phyloP scores from a whole-genome alignment of 1,284 basidiomycete genomes.

The Puccinia polysora region DNA sequence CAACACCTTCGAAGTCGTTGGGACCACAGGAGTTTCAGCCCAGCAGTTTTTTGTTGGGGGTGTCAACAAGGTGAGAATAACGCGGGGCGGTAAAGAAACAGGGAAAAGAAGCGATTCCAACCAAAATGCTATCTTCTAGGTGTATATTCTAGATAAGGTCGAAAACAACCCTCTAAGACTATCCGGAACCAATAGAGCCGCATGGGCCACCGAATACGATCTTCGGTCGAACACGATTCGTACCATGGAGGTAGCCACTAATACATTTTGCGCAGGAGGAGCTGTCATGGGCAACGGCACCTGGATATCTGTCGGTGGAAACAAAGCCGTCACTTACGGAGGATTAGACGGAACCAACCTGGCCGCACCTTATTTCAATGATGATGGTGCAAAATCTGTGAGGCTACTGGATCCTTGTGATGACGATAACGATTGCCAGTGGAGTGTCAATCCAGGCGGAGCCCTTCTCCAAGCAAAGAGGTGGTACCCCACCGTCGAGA shows the following conservation, averaged over 20 bases:
- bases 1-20: slow-evolving; percentile 47
- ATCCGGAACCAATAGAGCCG: slow-evolving; percentile 36
- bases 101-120: background rate
- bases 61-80: slow-evolving; percentile 39
- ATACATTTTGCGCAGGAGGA: slow-evolving; percentile 54
- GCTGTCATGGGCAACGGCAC: slow-evolving; percentile 53
- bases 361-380: slow-evolving; percentile 49
- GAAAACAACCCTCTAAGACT: slow-evolving; percentile 52
- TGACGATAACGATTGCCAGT: slow-evolving; percentile 41
- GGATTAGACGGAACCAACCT: slow-evolving; percentile 45
- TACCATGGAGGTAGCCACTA: slow-evolving; percentile 49
- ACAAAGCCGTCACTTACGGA: slow-evolving; percentile 52
- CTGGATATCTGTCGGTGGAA: slow-evolving; percentile 54
- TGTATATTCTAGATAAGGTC: slow-evolving; percentile 55
- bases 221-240: slow-evolving; percentile 25
- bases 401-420: slow-evolving; percentile 49
- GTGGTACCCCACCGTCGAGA: slow-evolving; percentile 41
- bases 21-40: slow-evolving; percentile 46
- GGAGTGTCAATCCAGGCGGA: slow-evolving; percentile 34
- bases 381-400: slow-evolving; percentile 51
- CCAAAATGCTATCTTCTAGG: slow-evolving; percentile 28
- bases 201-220: slow-evolving; percentile 45
- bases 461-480: slow-evolving; percentile 38
- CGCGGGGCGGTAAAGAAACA: background rate
- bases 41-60: slow-evolving; percentile 46